Base-by-base conservation (phyloP, 2,329 filamentous ascomycete species). In the Sclerotinia sclerotiorum region DNA sequence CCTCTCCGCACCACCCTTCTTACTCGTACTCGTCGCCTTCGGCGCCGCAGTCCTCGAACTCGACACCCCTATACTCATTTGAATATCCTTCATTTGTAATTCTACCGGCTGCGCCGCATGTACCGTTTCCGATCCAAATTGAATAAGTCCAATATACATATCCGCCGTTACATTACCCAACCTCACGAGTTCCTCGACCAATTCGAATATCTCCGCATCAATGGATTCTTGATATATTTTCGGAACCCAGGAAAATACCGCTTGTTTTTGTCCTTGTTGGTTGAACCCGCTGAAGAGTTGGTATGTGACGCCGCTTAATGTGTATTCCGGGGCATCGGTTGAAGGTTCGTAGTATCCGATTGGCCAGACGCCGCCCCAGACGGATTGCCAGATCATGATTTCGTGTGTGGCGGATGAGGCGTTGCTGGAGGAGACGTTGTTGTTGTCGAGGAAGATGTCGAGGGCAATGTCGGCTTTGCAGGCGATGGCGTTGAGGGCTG, bases 381-480 rank as follows among this genome's bases (percentile, higher is more conserved):
- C 56, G 24, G 65, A 61, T 44, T 67, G 65, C 65, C 56, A 67
- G 56, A 67, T 32, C 65, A 67, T 67, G 8, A 67, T 19, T 54
- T 67, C 65, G 35, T 67, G 56, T 7, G 35, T 42, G 13, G 65
- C 65, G 27, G 19, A 32, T 7, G 65, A 67, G 3, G 65, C 65
- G 46, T 67, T 67, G n/a, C 35, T 62, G 0, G 65, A 29, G 19
- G 46, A 35, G 2, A 27, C 15, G 3, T 61, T 24, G 35, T 32
- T 32, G 17, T 8, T 10, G 46, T 67, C 65, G 46, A 67, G 46
- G 65, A 67, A 67, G 3, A 67, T 67, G n/a, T 67, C 55, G 17
- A 67, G 65, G 2, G 65, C 65, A 21, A 67, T 67, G 46, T 67
- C 65, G 55, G 65, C 65, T 54, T 67, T 67, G 46, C 65, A 67